Percentiles rank a stretch among this genome's conserved stretches.
These are phyloP conservation scores for Tieghemiomyces parasiticus DNA, from an alignment of 192 early-diverging fungal species.

Conservation along the genomic window DNA sequence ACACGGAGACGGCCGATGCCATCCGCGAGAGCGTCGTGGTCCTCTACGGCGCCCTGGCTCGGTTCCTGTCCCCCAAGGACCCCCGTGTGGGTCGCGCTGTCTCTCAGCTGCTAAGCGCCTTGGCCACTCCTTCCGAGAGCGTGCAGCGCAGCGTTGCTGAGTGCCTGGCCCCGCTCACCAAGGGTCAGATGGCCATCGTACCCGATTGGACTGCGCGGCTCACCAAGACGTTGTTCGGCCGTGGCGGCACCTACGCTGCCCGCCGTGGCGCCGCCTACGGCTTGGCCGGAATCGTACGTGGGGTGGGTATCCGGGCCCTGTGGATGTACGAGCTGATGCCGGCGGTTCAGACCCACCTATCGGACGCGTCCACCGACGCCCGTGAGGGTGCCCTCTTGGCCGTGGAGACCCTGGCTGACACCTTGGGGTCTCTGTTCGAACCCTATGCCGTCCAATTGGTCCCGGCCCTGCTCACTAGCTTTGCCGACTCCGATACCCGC, in stretches of 20 bases:
- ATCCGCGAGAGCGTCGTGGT: constrained; percentile 89
- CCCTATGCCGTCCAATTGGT: constrained; percentile 92
- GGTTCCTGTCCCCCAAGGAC: constrained; percentile 62
- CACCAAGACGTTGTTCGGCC: constrained; percentile 50
- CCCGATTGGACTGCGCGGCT: constrained; percentile 42
- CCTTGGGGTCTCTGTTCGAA: constrained; percentile 86
- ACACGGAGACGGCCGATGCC: constrained; percentile 63
- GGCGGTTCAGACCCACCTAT: constrained; percentile 33
- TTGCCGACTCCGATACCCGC: constrained; percentile 64
- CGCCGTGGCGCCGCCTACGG: constrained; percentile 93
- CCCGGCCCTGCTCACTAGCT: constrained; percentile 73
- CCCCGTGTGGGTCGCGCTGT: constrained; percentile 65
- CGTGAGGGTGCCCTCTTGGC: constrained; percentile 92
- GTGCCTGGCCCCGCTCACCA: constrained; percentile 80
- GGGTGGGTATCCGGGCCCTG: constrained; percentile 71
- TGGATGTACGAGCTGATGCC: constrained; percentile 76
- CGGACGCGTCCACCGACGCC: constrained; percentile 58
- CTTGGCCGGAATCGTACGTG: constrained; percentile 85
- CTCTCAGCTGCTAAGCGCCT: constrained; percentile 72
- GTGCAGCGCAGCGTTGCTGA: constrained; percentile 90
- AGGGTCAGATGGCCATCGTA: constrained; percentile 38
- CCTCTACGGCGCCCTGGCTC: constrained; percentile 78
- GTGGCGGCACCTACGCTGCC: constrained; percentile 66
- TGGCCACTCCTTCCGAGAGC: constrained; percentile 84
- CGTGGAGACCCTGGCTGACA: constrained; percentile 72